A percentile compares a stretch with the other conserved stretches of the same genome.
phyloP scores from a whole-genome alignment of 371 early-diverging fungal species.

The Polyrhizophydium stewartii region DNA sequence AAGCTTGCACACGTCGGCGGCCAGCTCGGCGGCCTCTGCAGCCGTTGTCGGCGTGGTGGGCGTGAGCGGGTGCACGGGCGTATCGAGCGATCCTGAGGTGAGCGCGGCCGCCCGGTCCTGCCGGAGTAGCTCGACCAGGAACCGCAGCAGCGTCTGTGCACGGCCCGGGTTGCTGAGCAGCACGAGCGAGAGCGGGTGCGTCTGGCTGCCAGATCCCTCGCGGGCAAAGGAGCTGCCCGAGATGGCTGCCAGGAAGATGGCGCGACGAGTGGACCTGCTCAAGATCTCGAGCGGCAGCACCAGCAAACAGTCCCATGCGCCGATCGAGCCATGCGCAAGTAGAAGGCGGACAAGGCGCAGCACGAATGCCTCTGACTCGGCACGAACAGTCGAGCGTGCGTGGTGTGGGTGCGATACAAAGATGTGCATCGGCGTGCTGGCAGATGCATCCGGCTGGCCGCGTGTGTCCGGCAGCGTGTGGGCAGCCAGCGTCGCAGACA shows the following conservation, averaged over 20 bases:
- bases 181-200: conserved; percentile 1
- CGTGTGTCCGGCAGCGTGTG: no score
- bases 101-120: no score
- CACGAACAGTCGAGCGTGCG: conserved; percentile 8
- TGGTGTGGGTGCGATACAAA: neutral
- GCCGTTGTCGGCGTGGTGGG: no score
- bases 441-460: no score
- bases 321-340: conserved; percentile 11
- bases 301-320: conserved; percentile 17
- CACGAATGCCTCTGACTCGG: conserved; percentile 24
- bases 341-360: conserved; percentile 12
- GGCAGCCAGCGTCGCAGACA: no score
- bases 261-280: neutral
- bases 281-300: conserved; percentile 11
- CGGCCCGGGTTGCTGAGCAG: neutral
- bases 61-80: no score
- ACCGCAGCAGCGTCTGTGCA: neutral
- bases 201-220: neutral
- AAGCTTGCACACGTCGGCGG: conserved; percentile 1
- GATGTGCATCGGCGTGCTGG: neutral
- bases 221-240: conserved; percentile 1
- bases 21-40: neutral
- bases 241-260: neutral
- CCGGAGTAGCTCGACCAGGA: neutral
- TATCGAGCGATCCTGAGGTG: no score